Evolutionary conservation across 768 basidiomycete species (phyloP), one percentile per base, ranked within the genome.

Genomic region (Zangia roseola): DNA sequence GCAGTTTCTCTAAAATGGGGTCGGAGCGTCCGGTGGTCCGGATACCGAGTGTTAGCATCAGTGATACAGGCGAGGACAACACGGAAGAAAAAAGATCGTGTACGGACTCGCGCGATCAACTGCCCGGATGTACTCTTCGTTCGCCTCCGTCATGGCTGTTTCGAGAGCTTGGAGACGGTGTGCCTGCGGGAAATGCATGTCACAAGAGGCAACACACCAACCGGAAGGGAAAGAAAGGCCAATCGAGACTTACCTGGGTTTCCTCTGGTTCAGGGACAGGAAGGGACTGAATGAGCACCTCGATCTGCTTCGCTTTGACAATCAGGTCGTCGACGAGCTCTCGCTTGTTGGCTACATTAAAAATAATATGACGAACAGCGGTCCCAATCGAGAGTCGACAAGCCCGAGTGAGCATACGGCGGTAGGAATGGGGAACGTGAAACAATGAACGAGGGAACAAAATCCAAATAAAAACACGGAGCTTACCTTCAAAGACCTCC

Each of bases 221-320:
- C 35, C 3, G 20, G 19, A 16, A 9, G 23, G 72, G 23, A 48
- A 83, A 33, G 19, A 31, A 30, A 30, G 24, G n/a, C n/a, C 14
- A 31, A 9, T 6, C 14, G 14, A 31, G 19, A 48, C 60, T 40
- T 13, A 44, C 90, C 76, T 91, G 89, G 19, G 76, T 76, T 61
- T 88, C 86, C 60, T 90, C 88, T 2, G 83, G 76, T 62, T 92
- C 91, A 3, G 86, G 85, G 33, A 80, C 81, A 0, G 91, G 91
- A 13, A 95, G 68, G 0, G 83, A 84, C 42, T 86, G 80, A 43
- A 95, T 89, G 40, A 94, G 78, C 59, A 82, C 85, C 58, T 94
- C 88, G 35, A 95, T 80, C 65, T 94, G 90, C 60, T 94, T 94
- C 13, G 91, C 90, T 60, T 94, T 94, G 33, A 82, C 76, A 34